A percentile compares a stretch with the other conserved stretches of the same genome.
These are phyloP conservation scores for Lactarius deliciosus DNA, from an alignment of 768 basidiomycete genomes.

Conservation along the genomic window DNA sequence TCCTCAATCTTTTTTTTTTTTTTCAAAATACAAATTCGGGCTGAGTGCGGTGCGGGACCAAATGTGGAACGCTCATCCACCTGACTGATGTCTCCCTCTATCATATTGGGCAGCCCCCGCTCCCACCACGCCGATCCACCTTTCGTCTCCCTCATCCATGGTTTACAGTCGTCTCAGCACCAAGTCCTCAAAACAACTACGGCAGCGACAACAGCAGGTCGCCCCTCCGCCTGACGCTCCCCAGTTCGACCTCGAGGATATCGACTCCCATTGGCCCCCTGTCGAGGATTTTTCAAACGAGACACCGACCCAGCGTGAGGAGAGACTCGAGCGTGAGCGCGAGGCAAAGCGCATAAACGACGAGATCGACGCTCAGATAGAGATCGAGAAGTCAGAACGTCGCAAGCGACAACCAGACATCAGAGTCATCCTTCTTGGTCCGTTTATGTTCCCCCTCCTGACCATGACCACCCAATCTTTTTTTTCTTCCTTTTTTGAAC, in stretches of 20 bases:
- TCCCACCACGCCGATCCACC: not conserved
- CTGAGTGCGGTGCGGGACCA: not conserved
- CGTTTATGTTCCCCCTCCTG: slow-evolving; percentile 26
- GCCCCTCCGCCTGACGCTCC: not conserved
- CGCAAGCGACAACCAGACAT: slow-evolving; percentile 42
- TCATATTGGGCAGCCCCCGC: slow-evolving; percentile 2
- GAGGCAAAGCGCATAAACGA: slow-evolving; percentile 55
- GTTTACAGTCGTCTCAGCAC: not conserved
- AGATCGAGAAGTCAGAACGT: slow-evolving; percentile 45
- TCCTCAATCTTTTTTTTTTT: not conserved
- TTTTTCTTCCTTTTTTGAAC: not conserved
- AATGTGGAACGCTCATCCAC: not conserved
- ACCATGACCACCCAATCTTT: not conserved
- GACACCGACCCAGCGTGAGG: slow-evolving; percentile 43
- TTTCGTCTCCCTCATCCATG: slow-evolving; percentile 1
- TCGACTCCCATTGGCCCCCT: slow-evolving; percentile 36
- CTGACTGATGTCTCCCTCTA: not conserved
- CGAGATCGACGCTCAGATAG: slow-evolving; percentile 53
- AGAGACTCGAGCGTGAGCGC: slow-evolving; percentile 44
- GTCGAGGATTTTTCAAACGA: slow-evolving; percentile 39
- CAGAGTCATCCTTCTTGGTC: slow-evolving; percentile 60
- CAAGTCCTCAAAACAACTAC: slow-evolving; percentile 1
- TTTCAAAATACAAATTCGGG: not conserved
- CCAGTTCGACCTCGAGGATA: slow-evolving; percentile 22
- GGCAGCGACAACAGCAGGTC: not conserved